Conservation (phyloP, 768 basidiomycete genomes). For the Candolleomyces aberdarensis region DNA sequence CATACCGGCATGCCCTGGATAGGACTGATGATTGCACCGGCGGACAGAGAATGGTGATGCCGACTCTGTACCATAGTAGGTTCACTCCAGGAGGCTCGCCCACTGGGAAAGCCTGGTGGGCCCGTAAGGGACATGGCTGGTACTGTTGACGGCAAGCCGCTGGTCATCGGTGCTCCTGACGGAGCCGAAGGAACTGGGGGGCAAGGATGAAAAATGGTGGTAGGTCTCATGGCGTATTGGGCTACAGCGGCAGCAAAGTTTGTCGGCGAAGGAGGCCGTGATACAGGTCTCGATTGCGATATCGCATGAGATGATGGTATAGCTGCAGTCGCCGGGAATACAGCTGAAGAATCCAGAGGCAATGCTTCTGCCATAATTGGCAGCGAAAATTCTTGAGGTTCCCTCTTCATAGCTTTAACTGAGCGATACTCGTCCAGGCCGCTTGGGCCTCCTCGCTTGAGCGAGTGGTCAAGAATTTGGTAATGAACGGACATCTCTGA, state of each 20-base stretch:
- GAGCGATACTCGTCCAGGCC: slow-evolving; percentile 40
- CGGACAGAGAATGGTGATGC: slow-evolving; percentile 42
- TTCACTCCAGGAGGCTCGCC: slow-evolving; percentile 40
- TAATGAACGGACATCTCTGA: slow-evolving; percentile 25
- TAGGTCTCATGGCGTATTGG: slow-evolving; percentile 23
- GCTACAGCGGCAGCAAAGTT: slow-evolving; percentile 21
- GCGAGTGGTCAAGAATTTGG: slow-evolving; percentile 34
- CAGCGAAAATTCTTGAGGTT: slow-evolving; percentile 42
- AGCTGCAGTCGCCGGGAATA: slow-evolving; percentile 14
- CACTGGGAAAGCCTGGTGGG: slow-evolving; percentile 23
- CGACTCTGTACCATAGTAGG: slow-evolving; percentile 30
- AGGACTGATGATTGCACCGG: slow-evolving; percentile 30
- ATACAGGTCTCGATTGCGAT: slow-evolving; percentile 36
- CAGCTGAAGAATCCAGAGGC: slow-evolving; percentile 12
- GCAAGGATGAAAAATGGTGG: slow-evolving; percentile 21
- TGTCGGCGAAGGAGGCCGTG: slow-evolving; percentile 29
- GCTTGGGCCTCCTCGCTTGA: slow-evolving; percentile 40
- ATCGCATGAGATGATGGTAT: slow-evolving; percentile 15
- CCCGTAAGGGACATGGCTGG: slow-evolving; percentile 18
- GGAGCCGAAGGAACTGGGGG: slow-evolving; percentile 13
- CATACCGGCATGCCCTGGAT: slow-evolving; percentile 13
- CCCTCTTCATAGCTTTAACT: slow-evolving; percentile 45
- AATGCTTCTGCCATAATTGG: slow-evolving; percentile 22
- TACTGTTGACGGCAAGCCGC: slow-evolving; percentile 13
- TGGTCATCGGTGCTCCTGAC: slow-evolving; percentile 10